A percentile compares a stretch with the other conserved stretches of the same genome.
Conservation (phyloP, 352 stramenopile genomes). For the Globisporangium radiosum region DNA sequence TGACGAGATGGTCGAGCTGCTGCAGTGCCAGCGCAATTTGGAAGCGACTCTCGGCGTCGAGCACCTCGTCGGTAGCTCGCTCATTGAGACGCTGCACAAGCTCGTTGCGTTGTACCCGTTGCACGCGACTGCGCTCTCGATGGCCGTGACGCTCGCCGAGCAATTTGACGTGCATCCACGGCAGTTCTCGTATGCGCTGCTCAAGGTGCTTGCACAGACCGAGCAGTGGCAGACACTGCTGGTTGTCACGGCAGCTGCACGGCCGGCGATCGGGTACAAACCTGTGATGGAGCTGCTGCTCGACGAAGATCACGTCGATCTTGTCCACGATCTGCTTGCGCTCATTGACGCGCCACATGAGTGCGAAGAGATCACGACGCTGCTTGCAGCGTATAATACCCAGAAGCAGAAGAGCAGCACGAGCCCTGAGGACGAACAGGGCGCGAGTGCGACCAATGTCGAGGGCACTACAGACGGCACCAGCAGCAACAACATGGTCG, state of each 20-base stretch:
- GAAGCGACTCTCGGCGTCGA: conserved; percentile 26
- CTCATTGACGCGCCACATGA: conserved; percentile 25
- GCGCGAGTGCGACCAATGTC: too few species aligned
- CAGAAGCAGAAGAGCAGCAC: conserved; percentile 8
- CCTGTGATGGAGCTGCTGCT: conserved; percentile 41
- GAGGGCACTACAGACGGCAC: background rate
- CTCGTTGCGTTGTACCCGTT: conserved; percentile 42
- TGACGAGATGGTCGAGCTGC: conserved; percentile 34
- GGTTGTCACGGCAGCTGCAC: conserved; percentile 22
- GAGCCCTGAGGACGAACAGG: background rate
- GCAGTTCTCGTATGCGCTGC: conserved; percentile 51
- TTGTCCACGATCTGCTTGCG: conserved; percentile 27
- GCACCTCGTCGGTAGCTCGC: conserved; percentile 40
- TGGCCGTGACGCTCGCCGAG: conserved; percentile 31
- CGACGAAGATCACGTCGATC: conserved; percentile 31
- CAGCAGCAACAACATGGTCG: background rate
- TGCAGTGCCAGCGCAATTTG: conserved; percentile 35
- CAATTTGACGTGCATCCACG: conserved; percentile 36
- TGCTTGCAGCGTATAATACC: conserved; percentile 20
- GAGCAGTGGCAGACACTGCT: conserved; percentile 47
- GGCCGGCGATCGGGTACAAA: conserved; percentile 37
- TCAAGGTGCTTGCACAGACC: conserved; percentile 32
- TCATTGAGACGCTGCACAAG: conserved; percentile 56
- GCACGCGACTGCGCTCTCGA: conserved; percentile 25
- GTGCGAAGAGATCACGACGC: conserved; percentile 21